These are phyloP conservation scores for Daldinia bambusicola DNA, from an alignment of 495 filamentous ascomycete species.

Conservation along the genomic window DNA sequence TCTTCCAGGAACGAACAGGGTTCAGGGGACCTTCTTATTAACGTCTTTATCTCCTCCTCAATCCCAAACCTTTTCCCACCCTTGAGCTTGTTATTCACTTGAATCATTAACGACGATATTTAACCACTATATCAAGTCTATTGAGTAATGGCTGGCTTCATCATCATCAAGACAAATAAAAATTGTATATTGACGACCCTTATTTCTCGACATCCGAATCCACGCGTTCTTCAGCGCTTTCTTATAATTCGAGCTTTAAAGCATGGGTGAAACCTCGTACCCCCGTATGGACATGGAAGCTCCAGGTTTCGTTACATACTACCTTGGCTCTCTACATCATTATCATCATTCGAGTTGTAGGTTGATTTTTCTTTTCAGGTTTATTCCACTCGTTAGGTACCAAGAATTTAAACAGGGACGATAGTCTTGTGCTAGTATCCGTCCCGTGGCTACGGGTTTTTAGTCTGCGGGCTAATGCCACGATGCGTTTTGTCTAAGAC, in stretches of 20 bases:
- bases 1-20: constrained; percentile 41
- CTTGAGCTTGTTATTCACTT: neutral
- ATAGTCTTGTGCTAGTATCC: constrained; percentile 17
- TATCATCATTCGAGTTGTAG: constrained; percentile 4
- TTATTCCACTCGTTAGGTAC: neutral
- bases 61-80: neutral
- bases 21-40: constrained; percentile 37
- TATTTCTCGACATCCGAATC: neutral
- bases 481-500: constrained; percentile 45
- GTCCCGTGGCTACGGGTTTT: constrained; percentile 39
- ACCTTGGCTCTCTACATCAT: constrained; percentile 31
- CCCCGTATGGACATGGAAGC: neutral
- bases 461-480: constrained; percentile 37
- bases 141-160: constrained; percentile 4
- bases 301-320: neutral
- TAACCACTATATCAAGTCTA: constrained; percentile 1
- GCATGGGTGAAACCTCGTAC: constrained; percentile 9
- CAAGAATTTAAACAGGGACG: too few relatives aligned
- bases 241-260: constrained; percentile 4
- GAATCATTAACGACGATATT: neutral
- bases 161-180: neutral
- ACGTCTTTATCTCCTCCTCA: constrained; percentile 32
- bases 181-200: neutral
- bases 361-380: neutral
- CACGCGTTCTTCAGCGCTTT: neutral